These are phyloP conservation scores for Alnus rubra DNA, from an alignment of 306 rosid species.

Conservation along the genomic window DNA sequence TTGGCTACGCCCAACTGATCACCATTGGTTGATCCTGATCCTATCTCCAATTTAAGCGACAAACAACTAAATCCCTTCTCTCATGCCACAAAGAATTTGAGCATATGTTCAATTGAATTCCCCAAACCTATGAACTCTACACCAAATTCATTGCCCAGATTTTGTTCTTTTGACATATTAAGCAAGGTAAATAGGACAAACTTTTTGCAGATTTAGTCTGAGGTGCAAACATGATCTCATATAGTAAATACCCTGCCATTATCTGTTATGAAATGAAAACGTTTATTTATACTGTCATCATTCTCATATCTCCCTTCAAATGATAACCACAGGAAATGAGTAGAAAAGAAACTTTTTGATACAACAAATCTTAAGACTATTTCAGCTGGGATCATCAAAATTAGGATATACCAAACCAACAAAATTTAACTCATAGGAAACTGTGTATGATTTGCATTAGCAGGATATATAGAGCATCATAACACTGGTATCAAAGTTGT, in stretches of 20 bases:
- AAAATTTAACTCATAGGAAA: neutral
- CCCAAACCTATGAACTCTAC: neutral
- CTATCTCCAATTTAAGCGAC: slow-evolving; percentile 1
- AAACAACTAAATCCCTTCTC: neutral
- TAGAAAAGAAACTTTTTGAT: slow-evolving; percentile 2
- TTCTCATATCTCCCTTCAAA: neutral
- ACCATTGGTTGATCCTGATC: neutral
- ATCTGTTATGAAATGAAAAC: neutral
- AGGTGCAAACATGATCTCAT: neutral
- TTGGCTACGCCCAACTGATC: neutral
- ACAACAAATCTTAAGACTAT: neutral
- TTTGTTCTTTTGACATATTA: neutral
- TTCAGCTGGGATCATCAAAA: neutral
- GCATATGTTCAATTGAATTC: slow-evolving; percentile 6
- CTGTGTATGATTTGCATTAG: neutral
- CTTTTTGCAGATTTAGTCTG: neutral
- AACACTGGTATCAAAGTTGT: slow-evolving; percentile 1
- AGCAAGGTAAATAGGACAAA: neutral
- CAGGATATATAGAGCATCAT: slow-evolving; percentile 22
- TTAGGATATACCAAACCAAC: neutral
- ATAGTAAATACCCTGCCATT: neutral
- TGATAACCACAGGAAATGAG: neutral
- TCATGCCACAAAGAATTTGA: neutral
- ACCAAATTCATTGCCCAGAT: neutral
- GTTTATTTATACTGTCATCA: neutral